These are phyloP conservation scores for Ganoderma sinense DNA, from an alignment of 1,284 basidiomycete genomes.

Conservation along the genomic window DNA sequence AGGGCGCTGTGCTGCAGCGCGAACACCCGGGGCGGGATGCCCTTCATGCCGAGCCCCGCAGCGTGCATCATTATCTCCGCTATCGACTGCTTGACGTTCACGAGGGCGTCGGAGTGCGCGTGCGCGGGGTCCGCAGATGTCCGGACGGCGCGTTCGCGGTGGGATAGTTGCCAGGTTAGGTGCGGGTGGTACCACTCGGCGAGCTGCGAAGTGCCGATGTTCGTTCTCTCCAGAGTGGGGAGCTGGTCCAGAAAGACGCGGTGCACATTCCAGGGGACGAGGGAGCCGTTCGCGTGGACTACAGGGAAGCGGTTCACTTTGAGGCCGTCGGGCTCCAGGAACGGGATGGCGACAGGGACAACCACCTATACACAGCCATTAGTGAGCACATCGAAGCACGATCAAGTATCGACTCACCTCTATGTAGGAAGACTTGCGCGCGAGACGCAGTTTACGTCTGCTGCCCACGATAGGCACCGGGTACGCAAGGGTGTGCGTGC, in stretches of 20 bases:
- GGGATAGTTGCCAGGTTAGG: constrained; percentile 41
- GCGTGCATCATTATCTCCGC: constrained; percentile 39
- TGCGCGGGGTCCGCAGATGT: no score
- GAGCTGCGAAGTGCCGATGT: constrained; percentile 3
- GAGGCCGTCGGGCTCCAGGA: constrained; percentile 33
- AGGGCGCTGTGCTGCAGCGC: constrained; percentile 33
- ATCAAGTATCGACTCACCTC: constrained; percentile 54
- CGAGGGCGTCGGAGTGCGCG: constrained; percentile 35
- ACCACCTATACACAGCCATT: constrained; percentile 36
- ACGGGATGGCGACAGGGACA: constrained; percentile 35
- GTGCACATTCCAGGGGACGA: constrained; percentile 50
- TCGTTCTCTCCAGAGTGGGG: constrained; percentile 38
- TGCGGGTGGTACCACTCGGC: constrained; percentile 43
- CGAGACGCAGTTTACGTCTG: constrained; percentile 49
- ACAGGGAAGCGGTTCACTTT: constrained; percentile 45
- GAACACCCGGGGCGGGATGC: constrained; percentile 36
- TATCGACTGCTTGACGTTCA: constrained; percentile 43
- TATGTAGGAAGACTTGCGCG: constrained; percentile 59
- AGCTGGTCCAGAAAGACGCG: constrained; percentile 47
- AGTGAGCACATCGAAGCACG: no score
- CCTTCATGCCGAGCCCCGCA: constrained; percentile 21
- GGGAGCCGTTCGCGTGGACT: constrained; percentile 23
- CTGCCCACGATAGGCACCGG: constrained; percentile 44
- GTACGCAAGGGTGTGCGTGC: constrained; percentile 40
- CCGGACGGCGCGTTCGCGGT: constrained; percentile 30